These are phyloP conservation scores for Styphnolobium japonicum DNA, from an alignment of 306 rosid genomes.

Conservation along the genomic window DNA sequence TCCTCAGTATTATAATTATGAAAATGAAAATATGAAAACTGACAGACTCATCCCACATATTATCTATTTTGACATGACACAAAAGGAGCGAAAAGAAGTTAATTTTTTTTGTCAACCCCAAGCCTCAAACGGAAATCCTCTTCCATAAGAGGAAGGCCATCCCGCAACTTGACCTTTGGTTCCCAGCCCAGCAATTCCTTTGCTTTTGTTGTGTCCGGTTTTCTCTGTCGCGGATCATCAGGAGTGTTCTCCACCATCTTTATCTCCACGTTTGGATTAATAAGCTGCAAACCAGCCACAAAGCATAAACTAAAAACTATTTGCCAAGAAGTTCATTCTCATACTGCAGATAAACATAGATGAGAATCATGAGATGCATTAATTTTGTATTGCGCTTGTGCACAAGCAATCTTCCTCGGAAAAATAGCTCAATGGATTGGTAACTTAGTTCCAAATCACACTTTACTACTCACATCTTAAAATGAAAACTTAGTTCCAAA, in stretches of 20 bases:
- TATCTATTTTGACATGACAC: constrained; percentile 2
- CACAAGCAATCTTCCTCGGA: not conserved
- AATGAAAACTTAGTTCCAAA: not conserved
- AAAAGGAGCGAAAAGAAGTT: not conserved
- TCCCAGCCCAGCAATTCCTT: constrained; percentile 74
- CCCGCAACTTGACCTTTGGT: constrained; percentile 58
- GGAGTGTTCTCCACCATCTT: constrained; percentile 82
- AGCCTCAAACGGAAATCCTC: constrained; percentile 79
- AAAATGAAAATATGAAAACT: not conserved
- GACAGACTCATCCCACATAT: constrained; percentile 19
- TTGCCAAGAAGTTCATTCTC: not conserved
- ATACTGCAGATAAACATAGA: not conserved
- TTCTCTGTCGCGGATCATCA: constrained; percentile 82
- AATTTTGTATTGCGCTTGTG: not conserved
- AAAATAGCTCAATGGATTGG: constrained; percentile 32
- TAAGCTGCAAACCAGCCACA: constrained; percentile 48
- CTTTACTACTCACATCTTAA: not conserved
- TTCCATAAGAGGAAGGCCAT: constrained; percentile 86
- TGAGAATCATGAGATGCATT: not conserved
- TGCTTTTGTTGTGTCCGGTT: constrained; percentile 77
- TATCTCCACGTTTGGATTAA: constrained; percentile 67
- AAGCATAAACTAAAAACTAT: not conserved
- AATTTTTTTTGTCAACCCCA: constrained; percentile 40
- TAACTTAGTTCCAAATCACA: not conserved
- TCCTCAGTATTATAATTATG: constrained; percentile 19